These are phyloP conservation scores for Tylopilus subfusipes DNA, from an alignment of 768 basidiomycete genomes.

Conservation along the genomic window DNA sequence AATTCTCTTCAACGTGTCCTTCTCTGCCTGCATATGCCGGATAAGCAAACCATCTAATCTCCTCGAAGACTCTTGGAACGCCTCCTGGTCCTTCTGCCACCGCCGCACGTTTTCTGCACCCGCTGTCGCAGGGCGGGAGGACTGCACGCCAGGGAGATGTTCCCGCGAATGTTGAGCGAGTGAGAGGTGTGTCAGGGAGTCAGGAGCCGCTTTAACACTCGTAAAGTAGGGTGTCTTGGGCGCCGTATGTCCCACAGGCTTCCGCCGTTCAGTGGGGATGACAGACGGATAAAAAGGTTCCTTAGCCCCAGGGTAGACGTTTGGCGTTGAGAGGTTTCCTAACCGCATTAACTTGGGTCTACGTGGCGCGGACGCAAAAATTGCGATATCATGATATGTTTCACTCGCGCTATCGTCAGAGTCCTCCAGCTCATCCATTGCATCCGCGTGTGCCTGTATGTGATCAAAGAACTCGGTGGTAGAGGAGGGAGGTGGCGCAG, in stretches of 20 bases:
- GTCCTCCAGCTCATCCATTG: constrained; percentile 70
- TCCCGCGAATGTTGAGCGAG: constrained; percentile 42
- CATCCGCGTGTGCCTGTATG: constrained; percentile 66
- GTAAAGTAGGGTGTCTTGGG: constrained; percentile 43
- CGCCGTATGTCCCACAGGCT: constrained; percentile 54
- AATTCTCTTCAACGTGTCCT: constrained; percentile 75
- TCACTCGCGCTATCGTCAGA: constrained; percentile 45
- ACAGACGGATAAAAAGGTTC: constrained; percentile 35
- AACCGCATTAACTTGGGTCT: constrained; percentile 53
- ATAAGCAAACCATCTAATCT: constrained; percentile 76
- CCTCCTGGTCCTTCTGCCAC: constrained; percentile 32
- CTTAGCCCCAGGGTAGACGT: constrained; percentile 44
- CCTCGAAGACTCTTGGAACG: constrained; percentile 54
- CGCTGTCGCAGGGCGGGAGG: constrained; percentile 13
- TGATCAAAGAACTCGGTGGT: constrained; percentile 73
- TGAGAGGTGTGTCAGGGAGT: constrained; percentile 30
- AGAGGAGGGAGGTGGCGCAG: constrained; percentile 62
- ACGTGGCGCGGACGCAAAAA: constrained; percentile 28
- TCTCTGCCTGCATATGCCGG: constrained; percentile 81
- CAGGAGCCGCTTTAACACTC: constrained; percentile 37
- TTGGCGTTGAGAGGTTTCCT: constrained; percentile 69
- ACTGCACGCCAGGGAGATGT: constrained; percentile 28
- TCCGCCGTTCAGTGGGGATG: constrained; percentile 37
- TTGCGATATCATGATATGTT: constrained; percentile 35
- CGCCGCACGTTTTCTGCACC: constrained; percentile 23